Evolutionary conservation across 176 grass and related monocot species (phyloP).

Genomic region (Oryza rufipogon): DNA sequence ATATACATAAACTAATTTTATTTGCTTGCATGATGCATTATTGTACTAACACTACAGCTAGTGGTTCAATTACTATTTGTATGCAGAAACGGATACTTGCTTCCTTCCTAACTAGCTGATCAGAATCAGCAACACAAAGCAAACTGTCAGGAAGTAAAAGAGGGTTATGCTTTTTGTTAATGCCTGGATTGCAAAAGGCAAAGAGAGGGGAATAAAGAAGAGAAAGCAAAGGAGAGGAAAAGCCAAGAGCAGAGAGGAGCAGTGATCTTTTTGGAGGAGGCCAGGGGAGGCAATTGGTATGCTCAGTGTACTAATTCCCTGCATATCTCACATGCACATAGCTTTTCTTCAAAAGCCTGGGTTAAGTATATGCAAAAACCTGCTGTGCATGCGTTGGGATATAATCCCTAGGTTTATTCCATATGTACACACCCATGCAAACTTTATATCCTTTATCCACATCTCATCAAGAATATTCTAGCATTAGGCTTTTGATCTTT

Average conservation of each 20-base stretch:
- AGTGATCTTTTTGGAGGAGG: conserved; percentile 60
- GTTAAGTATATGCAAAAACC: conserved; percentile 35
- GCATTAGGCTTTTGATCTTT: conserved; percentile 57
- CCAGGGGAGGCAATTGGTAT: conserved; percentile 64
- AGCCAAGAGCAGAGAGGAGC: conserved; percentile 36
- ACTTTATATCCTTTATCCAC: conserved; percentile 60
- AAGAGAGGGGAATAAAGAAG: conserved; percentile 66
- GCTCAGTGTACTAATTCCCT: conserved; percentile 50
- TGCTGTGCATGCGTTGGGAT: conserved; percentile 49
- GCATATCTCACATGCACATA: conserved; percentile 59
- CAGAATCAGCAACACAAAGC: conserved; percentile 30
- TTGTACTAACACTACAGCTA: neutral
- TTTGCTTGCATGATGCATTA: neutral
- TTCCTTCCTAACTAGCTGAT: conserved; percentile 18
- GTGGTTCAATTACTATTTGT: neutral
- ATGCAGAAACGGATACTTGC: neutral
- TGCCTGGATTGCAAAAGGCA: conserved; percentile 60
- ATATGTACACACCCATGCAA: neutral
- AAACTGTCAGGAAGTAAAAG: conserved; percentile 28
- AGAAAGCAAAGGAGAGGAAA: conserved; percentile 48
- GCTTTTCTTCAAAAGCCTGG: conserved; percentile 67
- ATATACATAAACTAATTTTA: neutral
- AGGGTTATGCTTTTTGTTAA: conserved; percentile 55
- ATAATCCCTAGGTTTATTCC: conserved; percentile 69
- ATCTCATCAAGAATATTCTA: conserved; percentile 60